Conservation (phyloP, 176 grass and related monocot genomes). For the Avena insularis region DNA sequence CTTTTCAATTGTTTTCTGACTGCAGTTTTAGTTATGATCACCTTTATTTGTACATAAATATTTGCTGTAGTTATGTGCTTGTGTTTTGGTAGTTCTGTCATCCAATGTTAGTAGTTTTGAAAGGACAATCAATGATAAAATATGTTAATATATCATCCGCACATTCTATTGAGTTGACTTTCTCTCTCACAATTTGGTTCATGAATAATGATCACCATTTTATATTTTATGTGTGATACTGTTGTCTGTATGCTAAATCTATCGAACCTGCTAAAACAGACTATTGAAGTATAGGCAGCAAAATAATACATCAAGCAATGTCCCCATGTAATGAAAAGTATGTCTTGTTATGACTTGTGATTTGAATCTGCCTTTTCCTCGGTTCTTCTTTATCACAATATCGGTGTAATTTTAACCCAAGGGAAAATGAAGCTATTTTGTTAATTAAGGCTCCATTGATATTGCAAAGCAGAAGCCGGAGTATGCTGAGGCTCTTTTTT, state of each 20-base stretch:
- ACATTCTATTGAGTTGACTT: neutral
- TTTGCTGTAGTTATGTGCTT: slow-evolving; percentile 11
- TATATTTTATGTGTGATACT: neutral
- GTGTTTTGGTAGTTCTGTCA: neutral
- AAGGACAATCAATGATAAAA: slow-evolving; percentile 19
- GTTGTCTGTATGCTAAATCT: slow-evolving; percentile 22
- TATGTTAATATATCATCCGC: slow-evolving; percentile 10
- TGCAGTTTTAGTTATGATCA: slow-evolving; percentile 26
- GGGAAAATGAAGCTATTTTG: slow-evolving; percentile 21
- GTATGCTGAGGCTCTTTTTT: slow-evolving; percentile 33
- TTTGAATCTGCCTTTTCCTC: slow-evolving; percentile 5
- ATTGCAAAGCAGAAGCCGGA: slow-evolving; percentile 23
- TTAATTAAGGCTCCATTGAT: slow-evolving; percentile 15
- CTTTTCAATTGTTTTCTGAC: slow-evolving; percentile 10
- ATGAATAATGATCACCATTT: neutral
- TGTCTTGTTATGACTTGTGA: neutral
- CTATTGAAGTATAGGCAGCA: slow-evolving; percentile 20
- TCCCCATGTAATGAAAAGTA: neutral
- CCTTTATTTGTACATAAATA: slow-evolving; percentile 23
- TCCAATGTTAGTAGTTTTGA: neutral
- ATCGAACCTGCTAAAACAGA: neutral
- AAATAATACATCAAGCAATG: slow-evolving; percentile 19
- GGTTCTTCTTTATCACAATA: neutral
- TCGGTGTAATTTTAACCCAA: slow-evolving; percentile 12
- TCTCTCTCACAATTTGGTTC: slow-evolving; percentile 14